Evolutionary conservation across 257 asterid genomes (phyloP).

Genomic region (Solanum paucissectum): DNA sequence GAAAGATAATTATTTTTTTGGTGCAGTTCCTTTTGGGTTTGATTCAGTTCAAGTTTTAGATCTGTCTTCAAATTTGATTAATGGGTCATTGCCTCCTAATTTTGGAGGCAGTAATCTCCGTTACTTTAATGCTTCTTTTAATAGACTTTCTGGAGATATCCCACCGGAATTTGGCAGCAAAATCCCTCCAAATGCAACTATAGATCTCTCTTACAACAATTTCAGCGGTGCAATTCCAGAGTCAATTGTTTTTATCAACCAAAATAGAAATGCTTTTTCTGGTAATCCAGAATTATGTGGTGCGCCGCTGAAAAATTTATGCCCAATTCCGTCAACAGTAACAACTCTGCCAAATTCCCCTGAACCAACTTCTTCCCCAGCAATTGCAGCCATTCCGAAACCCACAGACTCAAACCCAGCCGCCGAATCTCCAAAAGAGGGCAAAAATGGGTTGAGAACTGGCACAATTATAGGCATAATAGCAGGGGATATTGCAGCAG

Average conservation of each 20-base stretch:
- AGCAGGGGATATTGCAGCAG: conserved; percentile 57
- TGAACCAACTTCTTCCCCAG: conserved; percentile 64
- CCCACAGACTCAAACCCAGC: conserved; percentile 37
- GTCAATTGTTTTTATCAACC: conserved; percentile 30
- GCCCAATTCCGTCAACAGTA: conserved; percentile 51
- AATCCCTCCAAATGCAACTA: conserved; percentile 41
- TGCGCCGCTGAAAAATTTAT: conserved; percentile 29
- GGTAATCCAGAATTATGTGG: conserved; percentile 75
- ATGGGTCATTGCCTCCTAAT: conserved; percentile 56
- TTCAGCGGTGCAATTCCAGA: conserved; percentile 61
- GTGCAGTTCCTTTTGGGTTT: conserved; percentile 52
- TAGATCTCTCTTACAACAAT: conserved; percentile 67
- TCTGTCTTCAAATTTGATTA: conserved; percentile 78
- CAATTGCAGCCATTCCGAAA: conserved; percentile 83
- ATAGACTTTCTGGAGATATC: conserved; percentile 64
- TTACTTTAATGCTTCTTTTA: conserved; percentile 56
- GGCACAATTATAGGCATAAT: conserved; percentile 64
- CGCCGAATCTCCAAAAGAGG: conserved; percentile 7
- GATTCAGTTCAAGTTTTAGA: conserved; percentile 42
- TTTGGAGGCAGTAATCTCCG: conserved; percentile 44
- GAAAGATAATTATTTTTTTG: conserved; percentile 63
- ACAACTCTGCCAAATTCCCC: conserved; percentile 34
- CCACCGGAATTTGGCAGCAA: conserved; percentile 37
- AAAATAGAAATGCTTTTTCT: conserved; percentile 26
- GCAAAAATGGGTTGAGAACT: conserved; percentile 21